phyloP scores from a whole-genome alignment of 2,329 filamentous ascomycete species.

The Talaromyces pinophilus region DNA sequence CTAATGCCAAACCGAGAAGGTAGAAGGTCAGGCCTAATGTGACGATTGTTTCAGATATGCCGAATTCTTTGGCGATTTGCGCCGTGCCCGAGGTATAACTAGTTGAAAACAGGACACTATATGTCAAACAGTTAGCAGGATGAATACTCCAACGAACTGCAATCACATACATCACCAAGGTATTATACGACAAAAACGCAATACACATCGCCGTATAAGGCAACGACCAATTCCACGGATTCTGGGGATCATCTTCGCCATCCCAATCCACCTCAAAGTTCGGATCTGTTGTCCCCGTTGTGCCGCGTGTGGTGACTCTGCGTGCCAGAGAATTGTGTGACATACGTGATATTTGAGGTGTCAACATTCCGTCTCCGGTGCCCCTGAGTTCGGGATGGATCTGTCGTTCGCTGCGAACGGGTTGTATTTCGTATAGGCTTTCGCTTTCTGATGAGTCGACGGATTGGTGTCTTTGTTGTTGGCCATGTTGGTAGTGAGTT shows the following conservation, averaged over 20 bases:
- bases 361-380: conserved; percentile 26
- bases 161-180: conserved; percentile 53
- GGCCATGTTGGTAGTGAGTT: not conserved
- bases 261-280: conserved; percentile 75
- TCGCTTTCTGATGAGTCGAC: conserved; percentile 18
- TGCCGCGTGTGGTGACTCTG: conserved; percentile 49
- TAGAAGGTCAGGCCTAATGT: conserved; percentile 23
- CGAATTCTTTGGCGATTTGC: conserved; percentile 63
- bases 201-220: conserved; percentile 59
- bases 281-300: conserved; percentile 51
- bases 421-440: conserved; percentile 20
- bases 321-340: conserved; percentile 36
- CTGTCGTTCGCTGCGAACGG: conserved; percentile 21
- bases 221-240: conserved; percentile 61
- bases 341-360: conserved; percentile 34
- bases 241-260: conserved; percentile 53
- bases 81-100: conserved; percentile 73
- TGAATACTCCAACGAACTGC: not conserved
- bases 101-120: conserved; percentile 70
- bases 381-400: conserved; percentile 18
- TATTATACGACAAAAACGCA: conserved; percentile 59
- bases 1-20: conserved; percentile 23
- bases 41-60: conserved; percentile 47
- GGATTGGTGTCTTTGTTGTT: conserved; percentile 12
- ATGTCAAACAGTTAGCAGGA: conserved; percentile 25